Conservation (phyloP, 2,329 filamentous ascomycete genomes). For the Pseudophaeomoniella oleicola region DNA sequence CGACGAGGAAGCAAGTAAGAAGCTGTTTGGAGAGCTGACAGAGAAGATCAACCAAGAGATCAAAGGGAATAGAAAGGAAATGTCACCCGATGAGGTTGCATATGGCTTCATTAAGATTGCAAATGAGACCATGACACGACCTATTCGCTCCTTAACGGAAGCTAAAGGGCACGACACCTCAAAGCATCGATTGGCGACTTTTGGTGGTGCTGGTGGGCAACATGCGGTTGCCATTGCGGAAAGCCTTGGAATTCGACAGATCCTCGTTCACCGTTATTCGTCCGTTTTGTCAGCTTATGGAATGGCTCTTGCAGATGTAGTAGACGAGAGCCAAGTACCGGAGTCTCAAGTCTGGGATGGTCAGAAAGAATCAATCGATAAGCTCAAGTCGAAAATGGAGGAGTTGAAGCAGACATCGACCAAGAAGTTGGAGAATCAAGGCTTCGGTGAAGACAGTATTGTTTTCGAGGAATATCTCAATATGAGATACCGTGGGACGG, state of each 20-base stretch:
- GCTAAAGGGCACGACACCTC: constrained; percentile 61
- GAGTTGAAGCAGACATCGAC: constrained; percentile 65
- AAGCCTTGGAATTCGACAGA: constrained; percentile 69
- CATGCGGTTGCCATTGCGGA: constrained; percentile 85
- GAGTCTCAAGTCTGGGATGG: constrained; percentile 43
- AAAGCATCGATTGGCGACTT: constrained; percentile 79
- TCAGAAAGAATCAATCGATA: constrained; percentile 41
- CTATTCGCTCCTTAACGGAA: constrained; percentile 80
- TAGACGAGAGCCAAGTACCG: constrained; percentile 63
- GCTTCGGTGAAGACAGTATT: constrained; percentile 60
- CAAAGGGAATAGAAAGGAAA: constrained; percentile 33
- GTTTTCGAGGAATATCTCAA: constrained; percentile 87
- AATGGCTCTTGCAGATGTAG: constrained; percentile 83
- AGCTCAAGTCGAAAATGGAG: constrained; percentile 59
- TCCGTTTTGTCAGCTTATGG: constrained; percentile 87
- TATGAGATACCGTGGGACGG: constrained; percentile 81
- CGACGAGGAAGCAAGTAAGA: constrained; percentile 60
- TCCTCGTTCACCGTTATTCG: constrained; percentile 78
- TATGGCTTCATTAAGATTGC: constrained; percentile 87
- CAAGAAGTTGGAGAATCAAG: constrained; percentile 56
- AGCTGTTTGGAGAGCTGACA: constrained; percentile 60
- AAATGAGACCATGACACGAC: constrained; percentile 82
- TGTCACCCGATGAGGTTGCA: constrained; percentile 73
- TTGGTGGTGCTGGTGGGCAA: constrained; percentile 83
- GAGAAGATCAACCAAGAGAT: constrained; percentile 62